Conservation (phyloP, 768 basidiomycete genomes). For the Russula abietina region DNA sequence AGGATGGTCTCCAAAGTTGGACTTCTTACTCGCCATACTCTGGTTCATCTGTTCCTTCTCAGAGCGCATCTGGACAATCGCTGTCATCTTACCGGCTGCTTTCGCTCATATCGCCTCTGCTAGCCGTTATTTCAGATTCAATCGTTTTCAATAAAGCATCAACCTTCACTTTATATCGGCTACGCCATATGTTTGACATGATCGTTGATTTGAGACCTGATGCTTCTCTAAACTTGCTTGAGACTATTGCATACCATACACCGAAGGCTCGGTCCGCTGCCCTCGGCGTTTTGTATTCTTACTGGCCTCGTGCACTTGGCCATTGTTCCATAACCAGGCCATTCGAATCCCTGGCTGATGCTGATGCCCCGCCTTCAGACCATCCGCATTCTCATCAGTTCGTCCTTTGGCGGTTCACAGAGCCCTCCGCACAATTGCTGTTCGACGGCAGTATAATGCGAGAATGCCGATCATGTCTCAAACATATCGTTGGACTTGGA, state of each 20-base stretch:
- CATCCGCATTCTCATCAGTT: conserved; percentile 56
- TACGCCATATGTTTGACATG: conserved; percentile 48
- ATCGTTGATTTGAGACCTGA: conserved; percentile 59
- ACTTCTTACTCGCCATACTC: conserved; percentile 17
- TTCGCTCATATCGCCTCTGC: conserved; percentile 55
- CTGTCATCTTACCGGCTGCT: conserved; percentile 52
- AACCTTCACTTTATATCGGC: conserved; percentile 40
- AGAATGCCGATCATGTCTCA: conserved; percentile 53
- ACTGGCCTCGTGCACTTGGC: conserved; percentile 67
- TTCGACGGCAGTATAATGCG: conserved; percentile 35
- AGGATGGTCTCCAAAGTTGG: conserved; percentile 27
- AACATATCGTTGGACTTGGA: conserved; percentile 57
- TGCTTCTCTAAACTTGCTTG: conserved; percentile 62
- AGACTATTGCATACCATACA: conserved; percentile 63
- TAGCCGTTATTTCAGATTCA: conserved; percentile 55
- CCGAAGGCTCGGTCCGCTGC: conserved; percentile 50
- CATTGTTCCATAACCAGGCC: conserved; percentile 57
- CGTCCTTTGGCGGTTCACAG: conserved; percentile 57
- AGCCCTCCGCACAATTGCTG: conserved; percentile 26
- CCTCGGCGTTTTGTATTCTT: conserved; percentile 46
- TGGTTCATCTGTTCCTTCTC: conserved; percentile 34
- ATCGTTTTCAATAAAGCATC: conserved; percentile 38
- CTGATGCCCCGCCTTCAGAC: conserved; percentile 28
- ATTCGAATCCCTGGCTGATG: conserved; percentile 37
- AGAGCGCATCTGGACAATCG: conserved; percentile 52